A percentile compares a stretch with the other conserved stretches of the same genome.
These are phyloP conservation scores for Colletotrichum magnum DNA, from an alignment of 2,329 filamentous ascomycete species.

Conservation along the genomic window DNA sequence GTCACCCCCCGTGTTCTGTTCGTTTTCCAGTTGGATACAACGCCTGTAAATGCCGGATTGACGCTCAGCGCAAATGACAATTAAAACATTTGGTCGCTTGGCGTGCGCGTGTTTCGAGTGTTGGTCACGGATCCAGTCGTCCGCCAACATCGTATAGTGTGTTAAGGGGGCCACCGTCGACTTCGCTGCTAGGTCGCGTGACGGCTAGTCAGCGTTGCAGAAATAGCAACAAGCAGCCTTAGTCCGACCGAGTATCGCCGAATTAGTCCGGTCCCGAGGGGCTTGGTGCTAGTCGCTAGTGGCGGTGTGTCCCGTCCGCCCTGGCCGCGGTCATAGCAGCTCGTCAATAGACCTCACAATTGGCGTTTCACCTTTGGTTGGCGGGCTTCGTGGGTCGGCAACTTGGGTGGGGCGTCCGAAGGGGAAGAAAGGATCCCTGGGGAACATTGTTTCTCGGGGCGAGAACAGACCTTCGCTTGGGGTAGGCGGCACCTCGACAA, in stretches of 20 bases:
- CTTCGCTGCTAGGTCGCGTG: slow-evolving; percentile 5
- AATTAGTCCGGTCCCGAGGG: slow-evolving; percentile 18
- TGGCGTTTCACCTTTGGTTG: slow-evolving; percentile 79
- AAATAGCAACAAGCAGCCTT: slow-evolving; percentile 22
- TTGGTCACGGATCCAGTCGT: background rate
- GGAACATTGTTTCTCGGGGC: slow-evolving; percentile 66
- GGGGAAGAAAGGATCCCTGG: slow-evolving; percentile 65
- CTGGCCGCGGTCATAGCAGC: slow-evolving; percentile 67
- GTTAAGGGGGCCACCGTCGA: background rate
- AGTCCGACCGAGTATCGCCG: slow-evolving; percentile 30
- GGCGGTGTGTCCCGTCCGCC: slow-evolving; percentile 24
- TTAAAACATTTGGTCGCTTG: background rate
- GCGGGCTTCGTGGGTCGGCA: slow-evolving; percentile 80
- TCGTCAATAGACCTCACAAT: slow-evolving; percentile 86
- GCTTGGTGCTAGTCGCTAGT: slow-evolving; percentile 28
- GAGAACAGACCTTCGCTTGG: slow-evolving; percentile 68
- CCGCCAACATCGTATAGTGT: slow-evolving; percentile 10
- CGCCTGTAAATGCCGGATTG: slow-evolving; percentile 20
- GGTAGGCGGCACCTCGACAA: slow-evolving; percentile 67
- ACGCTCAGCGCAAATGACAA: background rate
- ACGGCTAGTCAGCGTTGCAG: slow-evolving; percentile 16
- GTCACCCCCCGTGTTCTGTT: background rate
- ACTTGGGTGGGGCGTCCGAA: slow-evolving; percentile 66
- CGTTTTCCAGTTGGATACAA: background rate
- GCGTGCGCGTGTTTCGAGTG: slow-evolving; percentile 11